A percentile compares a stretch with the other conserved stretches of the same genome.
Evolutionary conservation across 2,329 filamentous ascomycete species (phyloP).

Genomic region (Claviceps sp.): DNA sequence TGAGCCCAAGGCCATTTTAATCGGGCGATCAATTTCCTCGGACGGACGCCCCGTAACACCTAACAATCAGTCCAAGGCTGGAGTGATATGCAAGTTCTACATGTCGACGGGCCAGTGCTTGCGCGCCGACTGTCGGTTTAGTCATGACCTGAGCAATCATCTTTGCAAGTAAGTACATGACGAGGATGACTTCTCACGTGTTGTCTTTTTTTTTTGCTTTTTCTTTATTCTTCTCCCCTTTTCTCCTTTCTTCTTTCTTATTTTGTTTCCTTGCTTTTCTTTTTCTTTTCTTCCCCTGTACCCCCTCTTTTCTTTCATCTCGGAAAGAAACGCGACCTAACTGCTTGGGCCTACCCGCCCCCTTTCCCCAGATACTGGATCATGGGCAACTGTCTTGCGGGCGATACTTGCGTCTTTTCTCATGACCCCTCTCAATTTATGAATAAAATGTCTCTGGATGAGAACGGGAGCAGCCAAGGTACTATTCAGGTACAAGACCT

Average conservation of each 20-base stretch:
- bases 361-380: slow-evolving; percentile 65
- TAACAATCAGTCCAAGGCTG: slow-evolving; percentile 61
- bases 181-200: background rate
- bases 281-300: background rate
- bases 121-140: slow-evolving; percentile 90
- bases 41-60: slow-evolving; percentile 67
- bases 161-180: slow-evolving; percentile 77
- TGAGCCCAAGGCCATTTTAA: slow-evolving; percentile 56
- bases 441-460: slow-evolving; percentile 65
- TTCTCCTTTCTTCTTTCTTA: background rate
- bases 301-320: too few relatives aligned
- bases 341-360: background rate
- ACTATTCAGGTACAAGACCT: slow-evolving; percentile 72
- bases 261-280: background rate
- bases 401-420: slow-evolving; percentile 89
- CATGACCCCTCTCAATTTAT: slow-evolving; percentile 84
- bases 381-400: slow-evolving; percentile 87
- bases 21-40: slow-evolving; percentile 80
- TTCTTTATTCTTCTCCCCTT: background rate
- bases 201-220: background rate
- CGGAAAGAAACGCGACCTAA: background rate
- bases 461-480: slow-evolving; percentile 45
- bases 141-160: slow-evolving; percentile 88
- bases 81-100: slow-evolving; percentile 95
- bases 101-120: slow-evolving; percentile 91